phyloP scores from a whole-genome alignment of 768 basidiomycete genomes.

The Paxillus involutus region DNA sequence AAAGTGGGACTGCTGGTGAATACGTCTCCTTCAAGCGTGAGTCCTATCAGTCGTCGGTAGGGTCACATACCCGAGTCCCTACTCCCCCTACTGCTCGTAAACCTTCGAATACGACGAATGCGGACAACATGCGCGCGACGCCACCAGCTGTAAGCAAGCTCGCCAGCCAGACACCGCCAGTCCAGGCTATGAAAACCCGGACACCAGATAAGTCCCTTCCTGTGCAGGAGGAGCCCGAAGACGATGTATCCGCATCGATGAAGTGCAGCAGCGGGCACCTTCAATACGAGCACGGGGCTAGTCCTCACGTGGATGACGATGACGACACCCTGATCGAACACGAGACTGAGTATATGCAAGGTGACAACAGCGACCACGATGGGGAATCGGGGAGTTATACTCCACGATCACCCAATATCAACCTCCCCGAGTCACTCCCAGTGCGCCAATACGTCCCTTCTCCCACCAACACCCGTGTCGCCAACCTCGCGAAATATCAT shows the following conservation, averaged over 20 bases:
- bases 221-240: conserved; percentile 75
- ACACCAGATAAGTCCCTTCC: conserved; percentile 74
- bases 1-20: conserved; percentile 36
- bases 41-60: conserved; percentile 33
- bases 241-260: conserved; percentile 44
- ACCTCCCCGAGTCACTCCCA: conserved; percentile 50
- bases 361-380: conserved; percentile 38
- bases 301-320: conserved; percentile 44
- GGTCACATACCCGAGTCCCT: conserved; percentile 25
- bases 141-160: conserved; percentile 39
- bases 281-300: conserved; percentile 34
- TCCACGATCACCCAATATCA: conserved; percentile 64
- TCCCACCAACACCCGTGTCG: conserved; percentile 28
- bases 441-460: conserved; percentile 31
- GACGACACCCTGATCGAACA: conserved; percentile 47
- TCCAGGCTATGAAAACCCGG: conserved; percentile 51
- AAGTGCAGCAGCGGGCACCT: conserved; percentile 42
- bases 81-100: conserved; percentile 31
- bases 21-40: conserved; percentile 50
- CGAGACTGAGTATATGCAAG: conserved; percentile 32
- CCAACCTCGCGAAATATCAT: conserved; percentile 46
- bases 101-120: conserved; percentile 15
- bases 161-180: conserved; percentile 54
- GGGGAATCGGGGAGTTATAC: conserved; percentile 61
- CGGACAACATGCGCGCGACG: conserved; percentile 27